Base-by-base conservation (phyloP, 176 grass and related monocot species). In the Raddia guianensis region DNA sequence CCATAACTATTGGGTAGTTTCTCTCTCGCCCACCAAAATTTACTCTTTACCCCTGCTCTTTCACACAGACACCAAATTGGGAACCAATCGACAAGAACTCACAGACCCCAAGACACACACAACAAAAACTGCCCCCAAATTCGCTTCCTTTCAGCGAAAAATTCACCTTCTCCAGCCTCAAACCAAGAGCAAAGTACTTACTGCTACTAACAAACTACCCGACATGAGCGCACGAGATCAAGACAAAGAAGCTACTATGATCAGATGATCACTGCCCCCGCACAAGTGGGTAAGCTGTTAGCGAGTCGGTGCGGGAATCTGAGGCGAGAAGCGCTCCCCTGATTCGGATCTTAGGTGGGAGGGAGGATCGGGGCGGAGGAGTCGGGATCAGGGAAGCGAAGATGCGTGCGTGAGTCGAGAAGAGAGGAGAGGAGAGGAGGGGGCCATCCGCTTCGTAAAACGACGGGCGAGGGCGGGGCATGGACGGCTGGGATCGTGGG, bases 341-440 rank as follows among this genome's bases (percentile, higher is more conserved):
- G 70, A 80, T 88, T 79, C 53, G 81, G 61, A 84, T 84, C 75
- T 84, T 19, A 2, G 34, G 62, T 32, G n/a, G 46, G 45, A 48
- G 46, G 47, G 44, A 58, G 58, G 75, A 83, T 78, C 80, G 59
- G 86, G 15, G 35, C 33, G 59, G 9, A 62, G 3, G 40, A 75
- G 52, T 33, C 20, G 61, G 8, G 7, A 53, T 43, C 68, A 21
- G 2, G 10, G 47, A 51, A 49, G 42, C 18, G 50, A 80, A 35
- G 86, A 74, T 33, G 74, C 74, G 68, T 33, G 74, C 74, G 68
- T 49, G 40, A 11, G 32, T 18, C 63, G 43, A 73, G 62, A 40
- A 66, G 42, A 2, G 14, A 35, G 8, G 46, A 0, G 5, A 33
- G 2, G 3, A 40, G 37, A 40, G 37, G 37, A 40, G 37, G 37